A percentile compares a stretch with the other conserved stretches of the same genome.
Conservation (phyloP, 225 moss, liverwort and hornwort genomes). For the Pleurozium schreberi region DNA sequence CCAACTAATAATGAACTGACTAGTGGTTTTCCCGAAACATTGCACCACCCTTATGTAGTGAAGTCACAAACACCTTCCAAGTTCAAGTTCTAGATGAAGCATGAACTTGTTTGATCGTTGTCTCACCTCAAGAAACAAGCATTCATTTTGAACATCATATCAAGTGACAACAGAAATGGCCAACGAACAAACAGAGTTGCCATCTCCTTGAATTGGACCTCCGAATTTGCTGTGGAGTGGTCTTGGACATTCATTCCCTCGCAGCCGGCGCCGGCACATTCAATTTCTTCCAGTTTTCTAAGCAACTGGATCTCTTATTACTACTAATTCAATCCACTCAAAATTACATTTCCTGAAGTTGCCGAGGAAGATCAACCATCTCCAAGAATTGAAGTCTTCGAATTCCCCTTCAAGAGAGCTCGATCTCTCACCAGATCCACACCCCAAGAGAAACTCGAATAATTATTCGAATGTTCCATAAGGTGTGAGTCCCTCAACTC, state of each 20-base stretch:
- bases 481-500: not conserved
- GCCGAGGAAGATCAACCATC: not conserved
- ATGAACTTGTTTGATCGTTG: not conserved
- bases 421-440: not conserved
- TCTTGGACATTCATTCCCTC: conserved; percentile 5
- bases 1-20: too few relatives aligned
- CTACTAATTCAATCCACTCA: not conserved
- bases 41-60: too few relatives aligned
- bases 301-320: not conserved
- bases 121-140: not conserved
- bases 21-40: too few relatives aligned
- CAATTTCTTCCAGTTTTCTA: not conserved
- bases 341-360: not conserved
- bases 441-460: not conserved
- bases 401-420: not conserved
- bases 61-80: too few relatives aligned
- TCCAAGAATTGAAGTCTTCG: not conserved
- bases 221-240: not conserved
- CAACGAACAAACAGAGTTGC: not conserved
- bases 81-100: too few relatives aligned
- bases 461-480: not conserved
- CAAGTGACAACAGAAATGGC: not conserved
- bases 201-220: not conserved
- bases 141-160: not conserved
- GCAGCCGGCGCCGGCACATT: not conserved